Conservation (phyloP, 2,329 filamentous ascomycete species). For the Diaporthe sp. region DNA sequence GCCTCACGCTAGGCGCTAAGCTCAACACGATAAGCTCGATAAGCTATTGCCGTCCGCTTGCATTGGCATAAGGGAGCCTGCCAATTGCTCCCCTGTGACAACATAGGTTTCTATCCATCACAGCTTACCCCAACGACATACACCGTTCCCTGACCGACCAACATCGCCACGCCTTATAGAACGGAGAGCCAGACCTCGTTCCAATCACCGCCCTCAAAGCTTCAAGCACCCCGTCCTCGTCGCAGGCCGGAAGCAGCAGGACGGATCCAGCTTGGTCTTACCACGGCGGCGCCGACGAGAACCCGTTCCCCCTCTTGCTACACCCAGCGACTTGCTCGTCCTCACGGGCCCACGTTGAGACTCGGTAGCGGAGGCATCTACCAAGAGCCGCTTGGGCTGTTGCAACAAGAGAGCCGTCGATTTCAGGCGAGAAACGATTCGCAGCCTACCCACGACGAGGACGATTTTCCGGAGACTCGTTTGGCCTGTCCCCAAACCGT, state of each 20-base stretch:
- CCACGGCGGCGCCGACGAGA: neutral
- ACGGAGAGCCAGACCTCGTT: neutral
- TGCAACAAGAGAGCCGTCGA: neutral
- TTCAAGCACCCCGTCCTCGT: neutral
- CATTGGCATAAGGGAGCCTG: slow-evolving; percentile 12
- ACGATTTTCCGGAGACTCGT: neutral
- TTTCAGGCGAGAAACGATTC: neutral
- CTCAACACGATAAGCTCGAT: slow-evolving; percentile 27
- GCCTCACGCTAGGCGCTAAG: slow-evolving; percentile 13
- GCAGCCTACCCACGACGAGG: neutral
- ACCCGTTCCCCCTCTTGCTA: slow-evolving; percentile 10
- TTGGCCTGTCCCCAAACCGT: neutral
- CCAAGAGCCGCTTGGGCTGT: neutral
- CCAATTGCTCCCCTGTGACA: slow-evolving; percentile 23
- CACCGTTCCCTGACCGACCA: neutral
- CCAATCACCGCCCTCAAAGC: neutral
- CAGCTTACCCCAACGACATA: neutral
- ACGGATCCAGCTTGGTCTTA: slow-evolving; percentile 14
- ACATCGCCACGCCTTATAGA: neutral
- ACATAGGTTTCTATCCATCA: slow-evolving; percentile 11
- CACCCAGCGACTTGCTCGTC: neutral
- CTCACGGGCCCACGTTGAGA: neutral
- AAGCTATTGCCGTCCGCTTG: slow-evolving; percentile 15
- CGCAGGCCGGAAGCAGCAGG: neutral
- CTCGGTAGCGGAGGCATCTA: neutral